A percentile compares a stretch with the other conserved stretches of the same genome.
phyloP scores from a whole-genome alignment of 1,139 yeast genomes.

The Williopsis jadinii region DNA sequence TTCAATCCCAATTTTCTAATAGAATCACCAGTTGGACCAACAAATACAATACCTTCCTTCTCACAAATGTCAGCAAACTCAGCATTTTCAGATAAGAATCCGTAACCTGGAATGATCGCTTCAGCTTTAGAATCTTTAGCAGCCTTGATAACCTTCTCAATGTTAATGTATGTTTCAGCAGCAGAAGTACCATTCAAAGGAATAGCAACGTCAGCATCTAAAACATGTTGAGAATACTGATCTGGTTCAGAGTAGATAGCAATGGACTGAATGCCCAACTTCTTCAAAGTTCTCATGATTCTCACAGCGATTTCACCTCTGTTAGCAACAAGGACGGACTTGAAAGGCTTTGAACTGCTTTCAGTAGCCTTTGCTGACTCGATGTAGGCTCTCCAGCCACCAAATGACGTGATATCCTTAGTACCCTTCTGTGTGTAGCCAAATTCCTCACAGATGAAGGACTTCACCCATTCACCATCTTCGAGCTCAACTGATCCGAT shows the following conservation, averaged over 20 bases:
- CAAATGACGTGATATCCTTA: conserved; percentile 69
- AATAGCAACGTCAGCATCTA: conserved; percentile 72
- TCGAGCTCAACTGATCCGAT: conserved; percentile 84
- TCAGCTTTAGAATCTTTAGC: conserved; percentile 80
- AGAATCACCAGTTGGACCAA: conserved; percentile 93
- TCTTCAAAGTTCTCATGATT: conserved; percentile 80
- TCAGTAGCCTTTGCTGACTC: conserved; percentile 25
- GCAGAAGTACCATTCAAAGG: conserved; percentile 78
- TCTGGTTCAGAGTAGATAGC: conserved; percentile 92
- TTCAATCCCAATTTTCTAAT: conserved; percentile 86
- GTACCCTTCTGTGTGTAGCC: conserved; percentile 73
- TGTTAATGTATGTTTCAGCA: conserved; percentile 81
- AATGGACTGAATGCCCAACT: conserved; percentile 67
- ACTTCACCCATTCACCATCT: conserved; percentile 78
- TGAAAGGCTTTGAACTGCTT: conserved; percentile 46
- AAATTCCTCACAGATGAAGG: conserved; percentile 87
- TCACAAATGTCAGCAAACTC: conserved; percentile 88
- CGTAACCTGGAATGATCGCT: conserved; percentile 96
- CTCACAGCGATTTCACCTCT: conserved; percentile 98
- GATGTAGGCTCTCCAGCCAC: conserved; percentile 82
- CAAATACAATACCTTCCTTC: conserved; percentile 78
- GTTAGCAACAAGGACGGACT: conserved; percentile 86
- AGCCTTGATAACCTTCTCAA: conserved; percentile 78
- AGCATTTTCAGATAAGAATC: conserved; percentile 93
- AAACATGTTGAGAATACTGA: conserved; percentile 79